Evolutionary conservation across 192 early-diverging fungal genomes (phyloP), one percentile per base, ranked within the genome.

Genomic region (Rhizoclosmatium sp.): DNA sequence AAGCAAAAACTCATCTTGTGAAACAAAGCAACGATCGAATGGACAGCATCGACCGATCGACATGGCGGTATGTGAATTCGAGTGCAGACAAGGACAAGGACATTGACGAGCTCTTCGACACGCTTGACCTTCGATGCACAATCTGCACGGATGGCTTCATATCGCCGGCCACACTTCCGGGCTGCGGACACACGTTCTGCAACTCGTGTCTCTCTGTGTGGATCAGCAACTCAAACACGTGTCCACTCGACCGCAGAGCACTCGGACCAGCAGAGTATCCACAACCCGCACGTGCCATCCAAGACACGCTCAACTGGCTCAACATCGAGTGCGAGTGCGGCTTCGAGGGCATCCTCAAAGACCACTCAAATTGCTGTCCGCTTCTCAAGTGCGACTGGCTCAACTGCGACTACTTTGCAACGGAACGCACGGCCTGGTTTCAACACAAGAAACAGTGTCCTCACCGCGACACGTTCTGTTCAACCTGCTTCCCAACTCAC

Each of bases 161-260:
- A n/a, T 58, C 61, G 5, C 40, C 73, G 2, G 73, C 64, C 7
- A 9, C 12, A 41, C 10, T 75, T 39, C 41, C 3, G 2, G 51
- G 9, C 21, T 75, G 73, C 44, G 73, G 73, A 10, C 73, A 75
- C 73, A 12, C 16, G 14, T 75, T 75, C 73, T 75, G 73, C 60
- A 40, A 40, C 12, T 64, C 59, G 19, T 75, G 73, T 64, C 42
- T 75, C 19, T 9, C 10, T 3, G 73, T 60, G 39, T 75, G 73
- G 73, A 12, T 64, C 45, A 58, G 7, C 16, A 59, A 2, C 39
- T 44, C 44, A 14, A 19, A 12, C 40, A 64, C 73, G 73, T 75
- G 73, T 64, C 73, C 73, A 3, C n/a, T 47, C 16, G 73, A 75
- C n/a, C 73, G 73, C 23, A 1, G 45, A 41, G 39, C 73, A 10